These are phyloP conservation scores for Porodaedalea pini DNA, from an alignment of 1,284 basidiomycete genomes.

Conservation along the genomic window DNA sequence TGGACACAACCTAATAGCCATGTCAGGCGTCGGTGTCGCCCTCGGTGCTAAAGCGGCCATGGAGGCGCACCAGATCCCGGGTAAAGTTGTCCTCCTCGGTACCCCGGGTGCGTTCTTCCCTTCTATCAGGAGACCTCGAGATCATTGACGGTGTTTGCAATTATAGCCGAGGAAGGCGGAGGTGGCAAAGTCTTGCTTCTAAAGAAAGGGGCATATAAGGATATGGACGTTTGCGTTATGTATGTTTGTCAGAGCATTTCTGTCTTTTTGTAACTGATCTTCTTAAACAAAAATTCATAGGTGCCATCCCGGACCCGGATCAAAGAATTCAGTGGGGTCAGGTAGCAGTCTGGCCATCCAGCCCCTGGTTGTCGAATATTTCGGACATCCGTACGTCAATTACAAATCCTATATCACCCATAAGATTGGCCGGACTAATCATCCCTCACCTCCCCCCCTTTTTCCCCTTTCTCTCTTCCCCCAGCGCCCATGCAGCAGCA, in stretches of 20 bases:
- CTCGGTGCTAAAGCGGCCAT: conserved; percentile 37
- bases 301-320: conserved; percentile 27
- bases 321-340: conserved; percentile 21
- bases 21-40: conserved; percentile 41
- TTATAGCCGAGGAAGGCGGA: conserved; percentile 43
- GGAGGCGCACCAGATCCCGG: conserved; percentile 36
- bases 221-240: conserved; percentile 41
- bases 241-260: conserved; percentile 4
- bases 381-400: conserved; percentile 26
- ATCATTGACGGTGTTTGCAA: not conserved
- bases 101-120: conserved; percentile 34
- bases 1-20: conserved; percentile 49
- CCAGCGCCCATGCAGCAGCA: conserved; percentile 33
- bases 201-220: conserved; percentile 38
- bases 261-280: not conserved
- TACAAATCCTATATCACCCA: not conserved
- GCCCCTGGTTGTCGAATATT: conserved; percentile 26
- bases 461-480: not conserved
- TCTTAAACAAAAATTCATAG: too few relatives aligned
- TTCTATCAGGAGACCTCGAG: not conserved
- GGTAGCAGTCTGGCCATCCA: conserved; percentile 30
- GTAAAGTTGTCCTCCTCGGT: conserved; percentile 43
- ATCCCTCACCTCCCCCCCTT: too few relatives aligned
- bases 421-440: too few relatives aligned
- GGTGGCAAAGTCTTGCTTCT: conserved; percentile 43